A percentile compares a stretch with the other conserved stretches of the same genome.
Evolutionary conservation across 1,284 basidiomycete species (phyloP).

Genomic region (Lignosus rhinocerotis): DNA sequence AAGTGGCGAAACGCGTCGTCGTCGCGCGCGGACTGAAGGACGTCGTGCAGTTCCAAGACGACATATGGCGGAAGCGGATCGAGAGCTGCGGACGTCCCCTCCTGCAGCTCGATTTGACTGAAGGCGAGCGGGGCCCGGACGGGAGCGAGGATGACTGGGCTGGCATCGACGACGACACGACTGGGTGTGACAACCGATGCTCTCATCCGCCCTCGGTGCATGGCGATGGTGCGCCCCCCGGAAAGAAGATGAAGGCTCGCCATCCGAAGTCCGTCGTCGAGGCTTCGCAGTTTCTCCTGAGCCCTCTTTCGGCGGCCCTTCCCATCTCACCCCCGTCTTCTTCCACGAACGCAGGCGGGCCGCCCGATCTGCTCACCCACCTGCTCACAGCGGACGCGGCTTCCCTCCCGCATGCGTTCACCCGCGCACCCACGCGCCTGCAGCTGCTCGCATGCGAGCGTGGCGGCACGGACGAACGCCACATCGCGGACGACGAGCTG

Average conservation of each 20-base stretch:
- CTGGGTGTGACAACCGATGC: not conserved
- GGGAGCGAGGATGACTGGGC: slow-evolving; percentile 21
- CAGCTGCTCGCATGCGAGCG: slow-evolving; percentile 56
- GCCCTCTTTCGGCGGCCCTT: slow-evolving; percentile 43
- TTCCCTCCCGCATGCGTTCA: slow-evolving; percentile 30
- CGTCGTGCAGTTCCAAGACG: slow-evolving; percentile 64
- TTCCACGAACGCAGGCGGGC: slow-evolving; percentile 5
- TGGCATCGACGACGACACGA: slow-evolving; percentile 1
- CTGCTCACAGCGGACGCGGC: slow-evolving; percentile 51
- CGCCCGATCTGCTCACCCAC: slow-evolving; percentile 38
- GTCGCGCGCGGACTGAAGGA: slow-evolving; percentile 68
- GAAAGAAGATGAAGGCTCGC: slow-evolving; percentile 40
- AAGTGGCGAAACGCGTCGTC: slow-evolving; percentile 56
- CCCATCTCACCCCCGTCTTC: slow-evolving; percentile 26
- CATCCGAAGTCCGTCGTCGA: slow-evolving; percentile 41
- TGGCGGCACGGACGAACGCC: slow-evolving; percentile 45
- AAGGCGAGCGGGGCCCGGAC: slow-evolving; percentile 30
- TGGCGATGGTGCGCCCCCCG: slow-evolving; percentile 9
- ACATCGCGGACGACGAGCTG: slow-evolving; percentile 45
- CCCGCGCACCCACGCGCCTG: slow-evolving; percentile 54
- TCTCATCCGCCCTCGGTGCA: slow-evolving; percentile 6
- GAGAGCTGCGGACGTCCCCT: slow-evolving; percentile 35
- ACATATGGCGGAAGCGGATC: slow-evolving; percentile 49
- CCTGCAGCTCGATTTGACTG: slow-evolving; percentile 40
- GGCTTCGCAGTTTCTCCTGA: slow-evolving; percentile 55